phyloP scores from a whole-genome alignment of 371 early-diverging fungal species.

The Lichtheimia hyalospora region DNA sequence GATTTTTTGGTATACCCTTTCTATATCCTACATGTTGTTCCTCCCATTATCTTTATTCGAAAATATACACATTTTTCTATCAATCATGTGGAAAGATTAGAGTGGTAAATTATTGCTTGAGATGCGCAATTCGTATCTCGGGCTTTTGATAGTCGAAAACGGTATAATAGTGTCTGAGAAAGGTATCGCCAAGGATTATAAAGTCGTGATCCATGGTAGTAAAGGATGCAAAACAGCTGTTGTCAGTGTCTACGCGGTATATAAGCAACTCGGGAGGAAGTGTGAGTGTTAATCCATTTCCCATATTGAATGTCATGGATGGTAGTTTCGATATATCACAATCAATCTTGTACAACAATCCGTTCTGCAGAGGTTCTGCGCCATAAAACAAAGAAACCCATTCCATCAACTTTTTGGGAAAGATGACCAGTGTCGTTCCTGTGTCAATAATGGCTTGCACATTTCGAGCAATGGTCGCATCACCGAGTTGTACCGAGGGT shows the following conservation, averaged over 20 bases:
- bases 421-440: conserved; percentile 36
- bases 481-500: no score
- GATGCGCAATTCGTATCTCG: no score
- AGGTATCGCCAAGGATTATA: conserved; percentile 49
- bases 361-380: conserved; percentile 24
- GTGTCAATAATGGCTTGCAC: conserved; percentile 59
- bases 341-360: conserved; percentile 21
- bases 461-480: conserved; percentile 3
- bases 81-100: no score
- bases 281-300: conserved; percentile 8
- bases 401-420: conserved; percentile 18
- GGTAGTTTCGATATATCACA: conserved; percentile 19
- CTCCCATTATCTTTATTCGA: not conserved
- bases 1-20: not conserved
- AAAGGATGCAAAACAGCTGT: conserved; percentile 26
- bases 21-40: not conserved
- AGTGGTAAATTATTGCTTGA: not conserved
- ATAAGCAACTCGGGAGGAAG: conserved; percentile 28
- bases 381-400: conserved; percentile 18
- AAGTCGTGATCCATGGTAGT: conserved; percentile 21
- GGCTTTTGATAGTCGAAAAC: conserved; percentile 32
- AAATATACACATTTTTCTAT: not conserved
- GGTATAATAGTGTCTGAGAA: conserved; percentile 51
- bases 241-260: conserved; percentile 6
- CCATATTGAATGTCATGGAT: conserved; percentile 18